Evolutionary conservation across 2,329 filamentous ascomycete species (phyloP).

Genomic region (Fusarium guadeloupense): DNA sequence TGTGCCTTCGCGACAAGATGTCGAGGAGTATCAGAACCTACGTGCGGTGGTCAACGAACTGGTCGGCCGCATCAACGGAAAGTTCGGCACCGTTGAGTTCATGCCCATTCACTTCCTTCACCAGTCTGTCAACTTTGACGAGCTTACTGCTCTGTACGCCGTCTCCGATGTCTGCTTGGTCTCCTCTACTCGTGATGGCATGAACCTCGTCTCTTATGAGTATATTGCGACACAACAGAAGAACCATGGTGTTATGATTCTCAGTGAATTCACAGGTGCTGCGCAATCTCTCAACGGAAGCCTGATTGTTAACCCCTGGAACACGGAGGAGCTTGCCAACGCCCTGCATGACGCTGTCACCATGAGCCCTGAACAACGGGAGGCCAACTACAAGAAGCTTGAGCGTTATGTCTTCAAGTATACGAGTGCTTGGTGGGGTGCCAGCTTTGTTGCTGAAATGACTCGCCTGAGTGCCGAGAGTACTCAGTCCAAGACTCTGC

Average conservation of each 20-base stretch:
- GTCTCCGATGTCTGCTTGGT: conserved; percentile 93
- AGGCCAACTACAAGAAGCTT: conserved; percentile 88
- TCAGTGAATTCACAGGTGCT: conserved; percentile 96
- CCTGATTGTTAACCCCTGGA: conserved; percentile 97
- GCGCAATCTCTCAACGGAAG: conserved; percentile 94
- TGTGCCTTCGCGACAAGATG: conserved; percentile 92
- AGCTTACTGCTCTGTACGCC: conserved; percentile 91
- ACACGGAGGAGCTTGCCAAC: conserved; percentile 92
- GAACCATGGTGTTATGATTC: conserved; percentile 90
- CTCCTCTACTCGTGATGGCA: conserved; percentile 95
- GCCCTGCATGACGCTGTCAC: conserved; percentile 97
- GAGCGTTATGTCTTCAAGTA: conserved; percentile 98
- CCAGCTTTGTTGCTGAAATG: conserved; percentile 90
- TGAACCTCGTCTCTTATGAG: conserved; percentile 98
- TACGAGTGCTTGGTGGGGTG: conserved; percentile 96
- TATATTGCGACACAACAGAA: conserved; percentile 95
- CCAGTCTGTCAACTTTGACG: conserved; percentile 93
- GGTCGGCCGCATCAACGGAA: conserved; percentile 95
- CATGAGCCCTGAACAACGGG: conserved; percentile 89
- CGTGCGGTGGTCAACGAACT: conserved; percentile 96
- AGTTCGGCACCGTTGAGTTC: conserved; percentile 96
- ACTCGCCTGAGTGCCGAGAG: conserved; percentile 58
- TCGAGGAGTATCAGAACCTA: conserved; percentile 97
- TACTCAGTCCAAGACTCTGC: conserved; percentile 52
- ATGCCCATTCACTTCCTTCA: conserved; percentile 99